phyloP scores from a whole-genome alignment of 352 stramenopile genomes.

The Phytophthora lateralis region DNA sequence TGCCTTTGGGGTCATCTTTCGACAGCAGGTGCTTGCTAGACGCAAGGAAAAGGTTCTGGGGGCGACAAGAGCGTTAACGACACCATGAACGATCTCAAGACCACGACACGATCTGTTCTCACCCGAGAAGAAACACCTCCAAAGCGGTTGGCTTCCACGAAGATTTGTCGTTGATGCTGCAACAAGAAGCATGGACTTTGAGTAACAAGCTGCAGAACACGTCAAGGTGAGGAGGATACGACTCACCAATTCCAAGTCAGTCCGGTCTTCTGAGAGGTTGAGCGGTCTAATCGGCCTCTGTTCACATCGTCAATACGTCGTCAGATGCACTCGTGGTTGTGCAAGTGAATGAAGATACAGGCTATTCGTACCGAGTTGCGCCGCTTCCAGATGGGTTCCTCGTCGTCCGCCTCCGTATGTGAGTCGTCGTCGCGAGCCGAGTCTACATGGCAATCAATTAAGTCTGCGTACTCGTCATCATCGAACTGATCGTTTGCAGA shows the following conservation, averaged over 20 bases:
- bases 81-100: not conserved
- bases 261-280: conserved; percentile 44
- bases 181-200: not conserved
- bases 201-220: not conserved
- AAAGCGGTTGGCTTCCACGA: conserved; percentile 67
- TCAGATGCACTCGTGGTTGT: conserved; percentile 2
- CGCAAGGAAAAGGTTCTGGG: conserved; percentile 51
- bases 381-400: conserved; percentile 51
- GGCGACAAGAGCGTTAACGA: not conserved
- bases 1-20: conserved; percentile 37
- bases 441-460: conserved; percentile 76
- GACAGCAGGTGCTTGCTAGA: conserved; percentile 48
- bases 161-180: conserved; percentile 66
- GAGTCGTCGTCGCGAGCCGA: conserved; percentile 51
- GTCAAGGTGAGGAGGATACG: not conserved
- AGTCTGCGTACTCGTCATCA: conserved; percentile 62
- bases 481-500: conserved; percentile 56
- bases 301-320: not conserved
- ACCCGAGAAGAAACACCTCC: conserved; percentile 51
- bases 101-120: not conserved
- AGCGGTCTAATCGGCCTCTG: conserved; percentile 51
- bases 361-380: conserved; percentile 39
- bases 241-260: conserved; percentile 63
- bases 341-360: not conserved
- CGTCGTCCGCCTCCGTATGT: conserved; percentile 18